A percentile compares a stretch with the other conserved stretches of the same genome.
phyloP scores from a whole-genome alignment of 495 filamentous ascomycete species.

The Aspergillus taichungensis region DNA sequence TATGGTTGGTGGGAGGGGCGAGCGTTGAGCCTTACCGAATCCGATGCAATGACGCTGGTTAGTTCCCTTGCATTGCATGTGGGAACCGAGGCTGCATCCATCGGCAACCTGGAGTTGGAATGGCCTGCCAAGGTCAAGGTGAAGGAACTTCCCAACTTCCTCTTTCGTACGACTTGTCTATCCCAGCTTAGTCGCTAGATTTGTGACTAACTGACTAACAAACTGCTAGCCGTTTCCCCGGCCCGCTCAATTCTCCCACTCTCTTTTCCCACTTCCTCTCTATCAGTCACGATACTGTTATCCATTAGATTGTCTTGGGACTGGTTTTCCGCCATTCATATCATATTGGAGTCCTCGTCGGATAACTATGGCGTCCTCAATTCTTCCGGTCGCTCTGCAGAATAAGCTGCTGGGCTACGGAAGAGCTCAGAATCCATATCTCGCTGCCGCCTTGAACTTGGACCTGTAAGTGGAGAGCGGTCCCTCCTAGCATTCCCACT shows the following conservation, averaged over 20 bases:
- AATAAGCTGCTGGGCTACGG: constrained; percentile 35
- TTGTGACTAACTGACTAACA: too few species aligned
- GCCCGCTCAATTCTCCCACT: constrained; percentile 2
- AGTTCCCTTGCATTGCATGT: constrained; percentile 10
- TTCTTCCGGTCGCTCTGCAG: constrained; percentile 31
- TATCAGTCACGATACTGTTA: background rate
- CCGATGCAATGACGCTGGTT: background rate
- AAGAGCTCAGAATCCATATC: constrained; percentile 47
- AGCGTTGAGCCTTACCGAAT: background rate
- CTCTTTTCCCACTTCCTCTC: background rate
- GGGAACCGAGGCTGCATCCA: constrained; percentile 14
- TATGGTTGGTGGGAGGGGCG: background rate
- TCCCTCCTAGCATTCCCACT: background rate
- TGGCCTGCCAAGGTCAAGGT: too few species aligned
- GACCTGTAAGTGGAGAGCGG: constrained; percentile 58
- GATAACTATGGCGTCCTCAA: constrained; percentile 27
- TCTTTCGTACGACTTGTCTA: too few species aligned
- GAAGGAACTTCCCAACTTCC: too few species aligned
- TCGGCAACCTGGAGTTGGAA: too few species aligned
- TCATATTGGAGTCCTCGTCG: background rate
- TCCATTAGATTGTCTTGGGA: too few species aligned
- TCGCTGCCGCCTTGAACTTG: constrained; percentile 59
- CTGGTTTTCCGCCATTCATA: too few species aligned
- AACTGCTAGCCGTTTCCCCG: background rate
- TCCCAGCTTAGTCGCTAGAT: too few species aligned